Evolutionary conservation across 2,329 filamentous ascomycete genomes (phyloP).

Genomic region (Arthrobotrys pseudoclavata): DNA sequence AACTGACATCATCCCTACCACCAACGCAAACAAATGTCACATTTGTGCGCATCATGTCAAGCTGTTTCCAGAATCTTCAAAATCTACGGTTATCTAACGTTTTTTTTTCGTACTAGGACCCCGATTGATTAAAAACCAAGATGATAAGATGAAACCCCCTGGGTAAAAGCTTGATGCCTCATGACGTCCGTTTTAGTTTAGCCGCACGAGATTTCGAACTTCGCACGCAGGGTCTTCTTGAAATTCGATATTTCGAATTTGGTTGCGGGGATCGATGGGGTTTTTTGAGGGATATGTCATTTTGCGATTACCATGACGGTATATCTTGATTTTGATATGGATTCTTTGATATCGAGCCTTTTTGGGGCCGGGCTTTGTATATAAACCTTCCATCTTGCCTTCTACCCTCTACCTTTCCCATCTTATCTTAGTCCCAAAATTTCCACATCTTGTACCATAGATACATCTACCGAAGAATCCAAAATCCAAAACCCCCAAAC

Average conservation of each 20-base stretch:
- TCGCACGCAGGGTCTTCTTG: not conserved
- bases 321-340: constrained; percentile 1
- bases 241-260: not conserved
- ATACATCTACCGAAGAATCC: too few relatives aligned
- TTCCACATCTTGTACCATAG: too few relatives aligned
- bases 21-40: constrained; percentile 33
- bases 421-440: constrained; percentile 10
- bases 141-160: not conserved
- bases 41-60: not conserved
- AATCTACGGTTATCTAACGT: constrained; percentile 52
- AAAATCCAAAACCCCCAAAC: too few relatives aligned
- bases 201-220: constrained; percentile 20
- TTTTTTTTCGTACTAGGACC: not conserved
- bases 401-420: not conserved
- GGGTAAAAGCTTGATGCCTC: constrained; percentile 13
- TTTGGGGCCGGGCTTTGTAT: not conserved
- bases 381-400: constrained; percentile 11
- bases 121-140: not conserved
- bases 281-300: constrained; percentile 39
- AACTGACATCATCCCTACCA: constrained; percentile 53
- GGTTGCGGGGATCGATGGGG: not conserved
- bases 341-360: constrained; percentile 3
- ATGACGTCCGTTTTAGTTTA: constrained; percentile 43
- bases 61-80: constrained; percentile 39
- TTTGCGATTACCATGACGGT: constrained; percentile 58